Base-by-base conservation (phyloP, 768 basidiomycete species). In the Kwoniella sp. region DNA sequence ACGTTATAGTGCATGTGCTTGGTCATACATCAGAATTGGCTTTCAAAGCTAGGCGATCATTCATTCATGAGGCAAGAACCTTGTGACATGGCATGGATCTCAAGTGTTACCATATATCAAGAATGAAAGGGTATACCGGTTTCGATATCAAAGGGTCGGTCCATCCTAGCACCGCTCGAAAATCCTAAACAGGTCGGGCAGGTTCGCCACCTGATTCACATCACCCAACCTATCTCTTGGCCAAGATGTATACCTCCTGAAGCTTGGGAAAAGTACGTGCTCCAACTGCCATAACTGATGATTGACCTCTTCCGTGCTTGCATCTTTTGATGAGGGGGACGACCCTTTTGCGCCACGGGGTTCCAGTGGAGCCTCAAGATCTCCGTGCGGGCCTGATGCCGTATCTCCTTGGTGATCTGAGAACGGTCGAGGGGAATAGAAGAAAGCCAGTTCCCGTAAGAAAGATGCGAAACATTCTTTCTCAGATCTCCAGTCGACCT, bases 401-500 rank as follows among this genome's bases (percentile, higher is more conserved):
- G 41, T 20, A 20, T 57, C 56, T 20, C 63, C 56, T 30, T 34
- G 54, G 8, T n/a, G 41, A 23, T 67, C 52, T n/a, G 64, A 59
- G 25, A 69, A 70, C 11, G 66, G 86, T 45, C 87, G 86, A 0
- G 92, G 90, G 0, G 87, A 85, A 78, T 96, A 93, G 82, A 97
- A 98, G 77, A 87, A 91, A 1, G 93, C 92, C 7, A 99, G 83
- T 79, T 99, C 96, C 37, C 88, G 87, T 29, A 95, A 83, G 76
- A 98, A 90, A 0, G 87, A 85, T 22, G 86, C 85, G 76, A 99
- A 97, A 75, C 96, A 99, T 64, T 87, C 89, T 29, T 83, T 83
- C 76, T 99, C 96, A 0, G 85, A 84, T 22, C 85, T 84, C 96
- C 96, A 99, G 73, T 93, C 84, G 28, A 97, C 92, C 90, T 97